These are phyloP conservation scores for Hanseniaspora mollemarum DNA, from an alignment of 805 yeast species.

Conservation along the genomic window DNA sequence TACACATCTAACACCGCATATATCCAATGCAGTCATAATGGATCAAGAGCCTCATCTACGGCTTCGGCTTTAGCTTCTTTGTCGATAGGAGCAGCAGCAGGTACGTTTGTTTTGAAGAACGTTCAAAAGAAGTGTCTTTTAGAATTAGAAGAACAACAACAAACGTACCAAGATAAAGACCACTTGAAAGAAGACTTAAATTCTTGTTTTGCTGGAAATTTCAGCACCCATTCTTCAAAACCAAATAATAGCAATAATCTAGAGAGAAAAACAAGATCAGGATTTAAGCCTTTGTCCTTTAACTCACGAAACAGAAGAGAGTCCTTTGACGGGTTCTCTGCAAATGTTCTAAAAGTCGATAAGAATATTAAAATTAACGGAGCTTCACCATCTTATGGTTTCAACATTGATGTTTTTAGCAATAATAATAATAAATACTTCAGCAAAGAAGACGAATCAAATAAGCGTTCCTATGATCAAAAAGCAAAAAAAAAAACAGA, in stretches of 20 bases:
- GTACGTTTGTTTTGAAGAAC: slow-evolving; percentile 9
- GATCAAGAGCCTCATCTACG: neutral
- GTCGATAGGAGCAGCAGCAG: slow-evolving; percentile 11
- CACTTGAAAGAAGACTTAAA: neutral
- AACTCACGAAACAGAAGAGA: neutral
- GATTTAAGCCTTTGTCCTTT: slow-evolving; percentile 1
- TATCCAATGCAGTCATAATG: neutral
- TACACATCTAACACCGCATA: slow-evolving; percentile 9
- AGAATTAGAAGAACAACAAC: slow-evolving; percentile 3
- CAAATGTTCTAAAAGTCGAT: slow-evolving; percentile 13
- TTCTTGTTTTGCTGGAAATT: neutral
- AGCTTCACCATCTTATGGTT: neutral
- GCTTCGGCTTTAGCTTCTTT: slow-evolving; percentile 11
- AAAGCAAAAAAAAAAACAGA: neutral
- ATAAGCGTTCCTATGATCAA: neutral
- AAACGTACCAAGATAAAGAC: neutral
- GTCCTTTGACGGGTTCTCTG: slow-evolving; percentile 10
- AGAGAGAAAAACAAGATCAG: neutral
- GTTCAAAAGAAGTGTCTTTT: slow-evolving; percentile 5
- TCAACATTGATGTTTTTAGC: slow-evolving; percentile 4
- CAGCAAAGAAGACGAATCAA: neutral
- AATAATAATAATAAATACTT: neutral
- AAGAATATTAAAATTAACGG: slow-evolving; percentile 10
- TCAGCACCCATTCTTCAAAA: too few species aligned
- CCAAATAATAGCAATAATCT: too few species aligned